Base-by-base conservation (phyloP, 441 rosid species). In the Eutrema salsugineum region DNA sequence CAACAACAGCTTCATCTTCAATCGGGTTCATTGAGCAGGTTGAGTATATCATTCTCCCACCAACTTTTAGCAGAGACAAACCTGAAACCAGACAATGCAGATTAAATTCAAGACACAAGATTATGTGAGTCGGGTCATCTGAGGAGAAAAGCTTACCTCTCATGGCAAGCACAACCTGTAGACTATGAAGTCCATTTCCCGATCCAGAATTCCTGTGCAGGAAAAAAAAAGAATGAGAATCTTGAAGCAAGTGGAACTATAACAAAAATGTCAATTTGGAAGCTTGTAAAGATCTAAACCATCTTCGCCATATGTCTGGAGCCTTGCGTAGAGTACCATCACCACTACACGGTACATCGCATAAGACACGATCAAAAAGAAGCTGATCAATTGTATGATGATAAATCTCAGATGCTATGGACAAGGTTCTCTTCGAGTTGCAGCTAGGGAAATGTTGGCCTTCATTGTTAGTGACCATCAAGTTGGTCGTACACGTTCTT, bases 1-100 rank as follows among this genome's bases (percentile, higher is more conserved):
- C 89, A 80, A 93, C 94, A 78, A 95, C 99, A 63, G 98, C 99
- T 80, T 95, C 99, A 77, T 95, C 75, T 83, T 95, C 98, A 62
- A 95, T 86, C 55, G 98, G 98, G 82, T 95, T 93, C 98, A 93
- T 89, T 22, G 98, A 91, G 82, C 98, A 95, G 62, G 99, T 93
- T n/a, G 98, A 95, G 85, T 95, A 95, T 74, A 95, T 91, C 93
- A 95, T 93, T 85, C 91, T 88, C 60, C 99, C 99, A 75, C 95
- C 96, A 77, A 91, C 92, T 88, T 91, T 89, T 59, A 95, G 85
- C 71, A 93, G 73, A 38, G 97, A 80, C 43, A 93, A 43, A 61
- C 98, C 99, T 94, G 80, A 39, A 47, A 72, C 80, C 55, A 77
- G 36, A 39, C 15, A 46, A 16, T 39, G 39, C 15, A 75, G 30